Evolutionary conservation across 495 filamentous ascomycete species (phyloP), one percentile per base, ranked within the genome.

Genomic region (Trypethelium eluteriae): DNA sequence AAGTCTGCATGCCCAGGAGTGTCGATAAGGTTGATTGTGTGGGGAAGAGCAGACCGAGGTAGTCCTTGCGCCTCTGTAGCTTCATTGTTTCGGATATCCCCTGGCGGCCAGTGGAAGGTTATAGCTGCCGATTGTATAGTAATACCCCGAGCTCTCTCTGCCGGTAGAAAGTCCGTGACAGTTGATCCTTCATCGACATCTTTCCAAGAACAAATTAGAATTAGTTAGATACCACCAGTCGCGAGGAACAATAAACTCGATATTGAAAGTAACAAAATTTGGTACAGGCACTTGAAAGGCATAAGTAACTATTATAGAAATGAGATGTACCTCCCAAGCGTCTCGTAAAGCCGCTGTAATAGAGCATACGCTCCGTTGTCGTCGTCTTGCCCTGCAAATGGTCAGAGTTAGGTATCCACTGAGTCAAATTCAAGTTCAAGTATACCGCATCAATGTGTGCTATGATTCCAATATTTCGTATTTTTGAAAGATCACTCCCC

Each of bases 281-380:
- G n/a, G 53, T 9, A 36, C n/a, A 9, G 53, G 7, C 34, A 9
- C 53, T n/a, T 59, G 53, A 18, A 7, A 59, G 53, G 25, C 25
- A 25, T 25, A 25, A 25, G 1, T 25, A 1, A 25, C 25, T 25
- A 25, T 25, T 25, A 25, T 25, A 25, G 34, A 59, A 63, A 11
- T 18, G 32, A 2, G 59, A 39, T 38, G 64, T 82, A 91, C 89
- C 86, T 77, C 94, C 94, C 72, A 97, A 85, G 72, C 91, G 81
- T 61, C 90, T 82, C 5, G 93, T 94, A 68, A 90, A 87, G 5
- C 95, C 94, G 70, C 92, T 95, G 74, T 98, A 96, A 71, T 93
- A 98, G 73, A 99, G 89, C 94, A 98, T 98, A 63, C 96, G 92
- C 85, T 99, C 95, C 3, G 95, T 98, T 0, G 95, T 99, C 0